Conservation (phyloP, 768 basidiomycete species). For the Collybiopsis confluens region DNA sequence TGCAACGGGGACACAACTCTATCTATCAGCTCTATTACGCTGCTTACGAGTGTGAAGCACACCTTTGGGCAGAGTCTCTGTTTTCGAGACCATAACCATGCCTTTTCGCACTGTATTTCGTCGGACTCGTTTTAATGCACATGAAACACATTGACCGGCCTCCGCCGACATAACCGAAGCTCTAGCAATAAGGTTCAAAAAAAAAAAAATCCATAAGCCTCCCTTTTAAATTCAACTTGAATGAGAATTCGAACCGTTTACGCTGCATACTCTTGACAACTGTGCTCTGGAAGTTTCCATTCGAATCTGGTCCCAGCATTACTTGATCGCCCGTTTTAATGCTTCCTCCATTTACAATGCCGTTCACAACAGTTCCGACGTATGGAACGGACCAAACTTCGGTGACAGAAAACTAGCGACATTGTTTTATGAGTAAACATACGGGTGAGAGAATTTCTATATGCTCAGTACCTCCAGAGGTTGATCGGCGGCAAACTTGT, state of each 20-base stretch:
- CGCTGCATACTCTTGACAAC: constrained; percentile 90
- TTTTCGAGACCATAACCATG: constrained; percentile 86
- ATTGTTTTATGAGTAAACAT: constrained; percentile 27
- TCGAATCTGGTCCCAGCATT: constrained; percentile 86
- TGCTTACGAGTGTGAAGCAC: constrained; percentile 11
- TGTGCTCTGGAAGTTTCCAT: constrained; percentile 80
- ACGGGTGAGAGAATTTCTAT: constrained; percentile 37
- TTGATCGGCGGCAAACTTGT: constrained; percentile 76
- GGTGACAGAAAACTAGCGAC: constrained; percentile 68
- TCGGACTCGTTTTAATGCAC: constrained; percentile 87
- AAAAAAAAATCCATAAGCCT: background rate
- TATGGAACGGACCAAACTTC: constrained; percentile 89
- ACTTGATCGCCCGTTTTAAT: constrained; percentile 79
- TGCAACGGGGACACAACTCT: constrained; percentile 17
- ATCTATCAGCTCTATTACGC: background rate
- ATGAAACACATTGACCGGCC: constrained; percentile 92
- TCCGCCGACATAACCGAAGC: constrained; percentile 82
- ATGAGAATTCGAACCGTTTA: constrained; percentile 72
- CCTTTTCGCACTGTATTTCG: constrained; percentile 84
- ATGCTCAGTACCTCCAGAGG: constrained; percentile 61
- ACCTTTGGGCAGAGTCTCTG: constrained; percentile 77
- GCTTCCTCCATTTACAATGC: constrained; percentile 73
- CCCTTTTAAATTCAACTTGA: too few relatives aligned
- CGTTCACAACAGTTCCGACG: constrained; percentile 81
- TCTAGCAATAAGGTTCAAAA: constrained; percentile 30